These are phyloP conservation scores for Pyracantha coccinea DNA, from an alignment of 331 rosid genomes.

Conservation along the genomic window DNA sequence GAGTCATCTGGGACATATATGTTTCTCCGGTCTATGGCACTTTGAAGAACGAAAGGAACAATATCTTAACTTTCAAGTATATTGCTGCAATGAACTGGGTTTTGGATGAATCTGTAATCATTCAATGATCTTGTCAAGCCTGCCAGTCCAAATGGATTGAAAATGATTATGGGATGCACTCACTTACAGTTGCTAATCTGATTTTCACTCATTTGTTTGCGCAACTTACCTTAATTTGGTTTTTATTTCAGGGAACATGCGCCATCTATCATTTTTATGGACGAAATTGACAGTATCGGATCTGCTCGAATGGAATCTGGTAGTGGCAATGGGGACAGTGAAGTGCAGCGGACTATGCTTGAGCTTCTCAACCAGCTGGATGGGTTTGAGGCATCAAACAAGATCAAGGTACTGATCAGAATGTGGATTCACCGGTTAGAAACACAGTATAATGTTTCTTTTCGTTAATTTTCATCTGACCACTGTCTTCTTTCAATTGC, in stretches of 20 bases:
- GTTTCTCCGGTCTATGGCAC: not conserved
- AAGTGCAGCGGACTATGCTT: constrained; percentile 95
- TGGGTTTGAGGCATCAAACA: constrained; percentile 99
- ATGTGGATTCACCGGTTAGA: not conserved
- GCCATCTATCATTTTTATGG: constrained; percentile 96
- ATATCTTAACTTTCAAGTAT: not conserved
- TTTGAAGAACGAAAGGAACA: not conserved
- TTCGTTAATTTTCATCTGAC: not conserved
- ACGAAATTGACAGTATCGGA: constrained; percentile 96
- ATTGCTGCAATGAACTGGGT: not conserved
- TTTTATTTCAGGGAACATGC: constrained; percentile 78
- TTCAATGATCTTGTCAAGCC: not conserved
- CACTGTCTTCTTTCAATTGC: not conserved
- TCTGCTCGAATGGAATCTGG: constrained; percentile 99
- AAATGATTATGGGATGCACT: not conserved
- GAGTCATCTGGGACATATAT: not conserved
- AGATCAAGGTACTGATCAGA: constrained; percentile 63
- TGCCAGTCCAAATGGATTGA: not conserved
- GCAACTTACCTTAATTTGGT: not conserved
- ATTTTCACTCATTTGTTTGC: not conserved
- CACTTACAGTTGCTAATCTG: not conserved
- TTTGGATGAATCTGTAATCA: not conserved
- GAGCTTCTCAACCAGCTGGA: constrained; percentile 98
- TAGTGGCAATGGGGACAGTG: constrained; percentile 98
- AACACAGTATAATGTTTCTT: not conserved